Conservation (phyloP, 306 rosid genomes). For the Rosa persica region DNA sequence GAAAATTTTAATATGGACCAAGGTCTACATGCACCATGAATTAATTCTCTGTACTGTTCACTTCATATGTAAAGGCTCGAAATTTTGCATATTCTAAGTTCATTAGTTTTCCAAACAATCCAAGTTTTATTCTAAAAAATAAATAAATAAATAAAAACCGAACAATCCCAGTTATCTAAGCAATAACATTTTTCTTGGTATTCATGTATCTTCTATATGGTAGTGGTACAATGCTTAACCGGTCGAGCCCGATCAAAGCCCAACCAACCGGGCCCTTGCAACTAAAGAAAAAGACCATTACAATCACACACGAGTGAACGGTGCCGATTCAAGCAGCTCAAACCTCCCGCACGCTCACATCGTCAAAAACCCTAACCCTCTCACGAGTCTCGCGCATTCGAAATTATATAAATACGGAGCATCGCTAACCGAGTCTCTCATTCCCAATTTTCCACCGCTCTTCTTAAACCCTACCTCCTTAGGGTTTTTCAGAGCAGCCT, state of each 20-base stretch:
- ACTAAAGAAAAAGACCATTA: neutral
- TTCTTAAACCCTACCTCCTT: constrained; percentile 22
- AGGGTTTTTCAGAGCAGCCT: constrained; percentile 54
- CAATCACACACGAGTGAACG: neutral
- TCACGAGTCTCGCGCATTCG: neutral
- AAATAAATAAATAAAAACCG: too few species aligned
- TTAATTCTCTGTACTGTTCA: too few species aligned
- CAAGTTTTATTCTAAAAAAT: too few species aligned
- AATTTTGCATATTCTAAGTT: too few species aligned
- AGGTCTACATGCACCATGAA: too few species aligned
- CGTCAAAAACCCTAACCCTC: constrained; percentile 6
- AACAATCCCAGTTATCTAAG: too few species aligned
- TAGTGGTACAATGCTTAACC: too few species aligned
- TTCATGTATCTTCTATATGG: too few species aligned
- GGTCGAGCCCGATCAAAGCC: neutral
- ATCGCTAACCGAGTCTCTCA: neutral
- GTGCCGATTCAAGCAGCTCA: neutral
- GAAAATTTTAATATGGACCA: too few species aligned
- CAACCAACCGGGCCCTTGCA: neutral
- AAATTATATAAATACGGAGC: constrained; percentile 1
- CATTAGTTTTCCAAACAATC: too few species aligned
- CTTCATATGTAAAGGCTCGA: too few species aligned
- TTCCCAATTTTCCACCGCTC: constrained; percentile 10
- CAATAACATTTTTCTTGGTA: too few species aligned
- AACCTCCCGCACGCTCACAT: constrained; percentile 13